These are phyloP conservation scores for Neoboletus magnificus DNA, from an alignment of 768 basidiomycete species.

Conservation along the genomic window DNA sequence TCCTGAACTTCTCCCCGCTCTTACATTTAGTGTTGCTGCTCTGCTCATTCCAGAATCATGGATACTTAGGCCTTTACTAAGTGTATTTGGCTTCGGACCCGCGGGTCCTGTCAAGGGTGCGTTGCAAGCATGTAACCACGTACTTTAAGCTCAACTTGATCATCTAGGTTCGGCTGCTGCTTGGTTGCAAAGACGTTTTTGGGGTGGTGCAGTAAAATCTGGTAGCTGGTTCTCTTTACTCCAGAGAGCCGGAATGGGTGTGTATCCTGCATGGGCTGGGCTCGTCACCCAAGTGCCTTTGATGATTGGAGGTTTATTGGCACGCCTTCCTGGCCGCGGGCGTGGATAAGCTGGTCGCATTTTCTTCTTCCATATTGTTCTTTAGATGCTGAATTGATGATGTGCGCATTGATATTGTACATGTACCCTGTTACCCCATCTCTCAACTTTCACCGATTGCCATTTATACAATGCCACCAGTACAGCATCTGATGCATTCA, in stretches of 20 bases:
- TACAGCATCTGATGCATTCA: too few species aligned
- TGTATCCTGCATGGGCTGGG: too few species aligned
- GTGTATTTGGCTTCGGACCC: constrained; percentile 16
- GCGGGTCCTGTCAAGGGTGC: too few species aligned
- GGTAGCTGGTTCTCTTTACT: constrained; percentile 14
- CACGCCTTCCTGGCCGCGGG: background rate
- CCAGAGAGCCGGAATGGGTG: constrained; percentile 14
- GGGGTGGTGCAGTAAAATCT: background rate
- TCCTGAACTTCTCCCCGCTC: constrained; percentile 1
- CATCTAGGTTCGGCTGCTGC: constrained; percentile 12
- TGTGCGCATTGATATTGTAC: too few species aligned
- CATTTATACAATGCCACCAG: too few species aligned
- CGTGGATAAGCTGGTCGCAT: background rate
- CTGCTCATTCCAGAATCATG: constrained; percentile 16
- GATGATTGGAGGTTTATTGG: background rate
- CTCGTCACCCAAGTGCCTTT: background rate
- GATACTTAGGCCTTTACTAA: constrained; percentile 13
- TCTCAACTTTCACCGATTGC: too few species aligned
- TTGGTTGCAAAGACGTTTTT: constrained; percentile 6
- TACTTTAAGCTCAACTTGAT: background rate
- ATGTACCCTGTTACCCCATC: too few species aligned
- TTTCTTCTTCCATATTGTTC: background rate
- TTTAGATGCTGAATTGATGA: too few species aligned
- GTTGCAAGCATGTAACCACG: fast-evolving
- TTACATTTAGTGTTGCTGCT: constrained; percentile 1